A percentile compares a stretch with the other conserved stretches of the same genome.
Conservation (phyloP, 805 yeast species). For the Candida insectalens region DNA sequence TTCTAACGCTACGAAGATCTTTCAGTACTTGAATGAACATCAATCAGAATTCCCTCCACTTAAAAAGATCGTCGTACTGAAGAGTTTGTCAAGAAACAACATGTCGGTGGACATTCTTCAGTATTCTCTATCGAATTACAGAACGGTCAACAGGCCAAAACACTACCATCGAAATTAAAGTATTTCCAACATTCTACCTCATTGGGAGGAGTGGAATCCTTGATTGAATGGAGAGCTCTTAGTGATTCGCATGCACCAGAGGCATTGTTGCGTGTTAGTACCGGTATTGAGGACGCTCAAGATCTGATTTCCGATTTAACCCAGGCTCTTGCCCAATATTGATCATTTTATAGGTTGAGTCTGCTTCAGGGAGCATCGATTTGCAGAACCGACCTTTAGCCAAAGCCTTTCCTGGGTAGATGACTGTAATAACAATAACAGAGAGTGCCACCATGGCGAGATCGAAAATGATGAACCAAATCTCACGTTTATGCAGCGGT, state of each 20-base stretch:
- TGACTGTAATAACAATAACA: slow-evolving; percentile 32
- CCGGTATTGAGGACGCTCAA: slow-evolving; percentile 69
- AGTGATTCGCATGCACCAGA: slow-evolving; percentile 50
- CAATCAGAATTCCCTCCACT: slow-evolving; percentile 37
- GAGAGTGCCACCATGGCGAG: slow-evolving; percentile 47
- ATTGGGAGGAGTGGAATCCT: slow-evolving; percentile 84
- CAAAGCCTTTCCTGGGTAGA: slow-evolving; percentile 43
- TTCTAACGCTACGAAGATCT: slow-evolving; percentile 50
- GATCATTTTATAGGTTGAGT: too few relatives aligned
- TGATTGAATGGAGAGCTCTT: slow-evolving; percentile 85
- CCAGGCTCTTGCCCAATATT: too few relatives aligned
- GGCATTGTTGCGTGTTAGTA: slow-evolving; percentile 60
- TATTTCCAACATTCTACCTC: slow-evolving; percentile 88
- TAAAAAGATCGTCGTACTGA: slow-evolving; percentile 53
- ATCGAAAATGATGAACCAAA: slow-evolving; percentile 46
- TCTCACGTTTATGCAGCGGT: slow-evolving; percentile 44
- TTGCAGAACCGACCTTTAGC: too few relatives aligned
- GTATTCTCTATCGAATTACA: slow-evolving; percentile 58
- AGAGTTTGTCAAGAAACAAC: slow-evolving; percentile 52
- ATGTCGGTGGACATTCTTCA: slow-evolving; percentile 59
- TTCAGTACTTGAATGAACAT: slow-evolving; percentile 46
- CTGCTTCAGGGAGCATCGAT: too few relatives aligned
- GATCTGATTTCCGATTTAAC: slow-evolving; percentile 70
- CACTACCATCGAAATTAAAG: slow-evolving; percentile 54
- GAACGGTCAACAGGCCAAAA: slow-evolving; percentile 44